Evolutionary conservation across 2,329 filamentous ascomycete species (phyloP), one percentile per base, ranked within the genome.

Genomic region (Paramyrothecium sp.): DNA sequence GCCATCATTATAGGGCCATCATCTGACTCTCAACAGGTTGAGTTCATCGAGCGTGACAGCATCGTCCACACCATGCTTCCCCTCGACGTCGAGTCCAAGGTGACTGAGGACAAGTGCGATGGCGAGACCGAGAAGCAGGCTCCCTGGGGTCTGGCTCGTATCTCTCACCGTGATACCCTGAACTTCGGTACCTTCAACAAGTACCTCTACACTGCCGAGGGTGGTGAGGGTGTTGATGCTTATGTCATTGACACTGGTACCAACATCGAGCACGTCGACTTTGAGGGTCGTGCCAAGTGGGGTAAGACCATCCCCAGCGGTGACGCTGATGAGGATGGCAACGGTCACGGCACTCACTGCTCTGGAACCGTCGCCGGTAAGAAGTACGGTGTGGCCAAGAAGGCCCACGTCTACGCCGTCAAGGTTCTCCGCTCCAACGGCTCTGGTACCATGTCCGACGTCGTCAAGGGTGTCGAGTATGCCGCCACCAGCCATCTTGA

Each of bases 311-410:
- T 99, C 68, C 96, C 96, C 60, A 65, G 75, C 51, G 88, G 88
- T 60, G 93, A 99, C 72, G 88, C 84, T 53, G 95, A 99, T 72
- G 83, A 86, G 67, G 95, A 99, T 79, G 95, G 95, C 75, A 99
- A 99, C 70, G 95, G 95, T 61, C 95, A 99, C 82, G 95, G 95
- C 69, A 99, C 95, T 70, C 95, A 99, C 85, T 99, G 95, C 88
- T 98, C 95, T 63, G 95, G 95, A 68, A 99, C 96, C 61, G 89
- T 99, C 69, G 95, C 91, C 64, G 95, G 96, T 74, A 96, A 95
- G 87, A 97, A 97, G 83, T 99, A 97, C 73, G 95, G 95, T 86
- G 95, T 99, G 63, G 94, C 95, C 75, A 99, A 99, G 89, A 97
- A 98, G 87, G 95, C 96, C 72, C 88, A 91, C 68, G 83, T 99